Percentiles rank a stretch among this genome's conserved stretches.
Conservation (phyloP, 768 basidiomycete genomes). For the Agaricus sinodeliciosus region DNA sequence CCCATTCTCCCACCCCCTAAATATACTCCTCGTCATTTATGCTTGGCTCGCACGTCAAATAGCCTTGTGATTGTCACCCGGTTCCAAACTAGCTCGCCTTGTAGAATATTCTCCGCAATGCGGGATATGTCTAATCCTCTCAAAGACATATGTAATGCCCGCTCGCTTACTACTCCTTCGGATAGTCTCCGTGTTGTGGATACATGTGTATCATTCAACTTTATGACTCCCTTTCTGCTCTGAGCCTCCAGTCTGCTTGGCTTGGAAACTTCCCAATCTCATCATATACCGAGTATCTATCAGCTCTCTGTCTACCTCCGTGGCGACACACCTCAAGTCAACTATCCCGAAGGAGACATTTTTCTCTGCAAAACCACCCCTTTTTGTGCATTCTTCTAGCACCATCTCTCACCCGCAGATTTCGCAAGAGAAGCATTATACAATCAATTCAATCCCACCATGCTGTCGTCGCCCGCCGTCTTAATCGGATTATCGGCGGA, state of each 20-base stretch:
- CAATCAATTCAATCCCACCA: slow-evolving; percentile 2
- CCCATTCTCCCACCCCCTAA: background rate
- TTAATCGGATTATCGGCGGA: slow-evolving; percentile 3
- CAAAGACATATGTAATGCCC: no score
- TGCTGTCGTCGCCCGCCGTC: background rate
- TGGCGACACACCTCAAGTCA: background rate
- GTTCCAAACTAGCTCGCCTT: background rate
- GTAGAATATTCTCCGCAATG: no score
- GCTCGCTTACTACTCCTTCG: no score
- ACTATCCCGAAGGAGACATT: slow-evolving; percentile 2
- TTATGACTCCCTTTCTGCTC: no score
- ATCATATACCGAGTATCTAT: background rate
- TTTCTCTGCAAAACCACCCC: background rate
- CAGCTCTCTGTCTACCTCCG: background rate
- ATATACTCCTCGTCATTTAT: background rate
- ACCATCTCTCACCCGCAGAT: background rate
- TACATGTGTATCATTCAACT: no score
- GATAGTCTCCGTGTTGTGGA: no score
- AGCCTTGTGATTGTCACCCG: slow-evolving; percentile 1
- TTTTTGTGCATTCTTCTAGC: background rate
- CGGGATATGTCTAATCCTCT: no score
- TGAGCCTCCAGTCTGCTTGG: no score
- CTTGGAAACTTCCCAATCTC: background rate
- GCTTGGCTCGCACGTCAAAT: slow-evolving; percentile 8
- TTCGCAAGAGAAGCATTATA: background rate